Conservation (phyloP, 495 filamentous ascomycete genomes). For the Massariosphaeria phaeospora region DNA sequence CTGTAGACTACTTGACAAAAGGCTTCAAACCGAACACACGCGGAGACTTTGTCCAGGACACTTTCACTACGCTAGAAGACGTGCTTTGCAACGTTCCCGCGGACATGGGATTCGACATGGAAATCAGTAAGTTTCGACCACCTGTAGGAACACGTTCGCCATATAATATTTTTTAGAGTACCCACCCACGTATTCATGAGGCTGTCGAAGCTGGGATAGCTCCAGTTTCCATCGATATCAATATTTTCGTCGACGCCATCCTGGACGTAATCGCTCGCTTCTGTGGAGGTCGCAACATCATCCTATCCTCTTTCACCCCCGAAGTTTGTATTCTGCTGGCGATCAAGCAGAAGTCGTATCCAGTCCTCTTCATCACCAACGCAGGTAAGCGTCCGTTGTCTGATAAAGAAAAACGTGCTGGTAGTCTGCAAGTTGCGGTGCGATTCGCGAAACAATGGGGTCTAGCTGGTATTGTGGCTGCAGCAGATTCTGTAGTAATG, state of each 20-base stretch:
- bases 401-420: not conserved
- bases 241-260: slow-evolving; percentile 43
- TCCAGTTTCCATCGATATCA: slow-evolving; percentile 41
- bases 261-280: slow-evolving; percentile 34
- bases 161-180: slow-evolving; percentile 28
- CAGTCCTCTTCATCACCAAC: slow-evolving; percentile 26
- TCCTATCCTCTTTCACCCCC: slow-evolving; percentile 45
- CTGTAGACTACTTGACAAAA: no score
- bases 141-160: not conserved
- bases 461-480: not conserved
- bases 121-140: not conserved
- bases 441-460: not conserved
- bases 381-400: not conserved
- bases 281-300: slow-evolving; percentile 35
- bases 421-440: not conserved
- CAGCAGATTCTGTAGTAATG: not conserved
- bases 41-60: not conserved
- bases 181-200: slow-evolving; percentile 42
- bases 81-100: not conserved
- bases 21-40: not conserved
- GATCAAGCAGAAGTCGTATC: slow-evolving; percentile 39
- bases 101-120: not conserved
- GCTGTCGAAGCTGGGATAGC: slow-evolving; percentile 41
- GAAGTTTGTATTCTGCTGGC: slow-evolving; percentile 45
- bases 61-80: slow-evolving; percentile 1